Base-by-base conservation (phyloP, 2,329 filamentous ascomycete species). In the Epichloe bromicola region DNA sequence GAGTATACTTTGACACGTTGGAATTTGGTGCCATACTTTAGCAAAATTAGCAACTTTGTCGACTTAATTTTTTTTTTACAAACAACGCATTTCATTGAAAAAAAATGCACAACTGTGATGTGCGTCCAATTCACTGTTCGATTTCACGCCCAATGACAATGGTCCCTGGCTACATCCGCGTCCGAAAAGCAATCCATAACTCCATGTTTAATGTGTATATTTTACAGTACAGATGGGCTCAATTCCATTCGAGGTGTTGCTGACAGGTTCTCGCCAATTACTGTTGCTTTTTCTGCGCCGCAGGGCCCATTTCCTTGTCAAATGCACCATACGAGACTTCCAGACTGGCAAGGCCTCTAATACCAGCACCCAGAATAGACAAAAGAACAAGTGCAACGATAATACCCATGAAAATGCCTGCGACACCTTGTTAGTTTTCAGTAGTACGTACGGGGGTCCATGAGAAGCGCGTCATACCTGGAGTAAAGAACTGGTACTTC, bases 281-380 rank as follows among this genome's bases (percentile, higher is more conserved):
- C 57, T 68, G 59, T 55, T 69, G 65, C 73, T 88, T 95, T 80
- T 90, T 95, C 69, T 94, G 87, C 34, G 85, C 85, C 38, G 82
- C 75, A n/a, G 88, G 87, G 0, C 89, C 88, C 75, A 88, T 95
- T 60, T 96, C 91, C 74, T 95, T 96, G 65, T 94, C 91, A 65
- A 97, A 98, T 2, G 93, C 89, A 56, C 86, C 88, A 66, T 97
- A 97, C 1, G 88, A 86, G 33, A 97, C 88, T 66, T 96, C 77
- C 17, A 98, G 75, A 58, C 88, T 91, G 6, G 79, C 73, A 12
- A 97, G 74, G 14, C 86, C 89, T 53, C 69, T 79, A 51, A 97
- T 70, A 14, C 85, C 93, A 51, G 90, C 83, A 57, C 84, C 83
- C 5, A 95, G 72, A 58, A 97, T 90, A 30, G 79, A 71, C 54